Evolutionary conservation across 2,329 filamentous ascomycete species (phyloP).

Genomic region (Neonectria neomacrospora): DNA sequence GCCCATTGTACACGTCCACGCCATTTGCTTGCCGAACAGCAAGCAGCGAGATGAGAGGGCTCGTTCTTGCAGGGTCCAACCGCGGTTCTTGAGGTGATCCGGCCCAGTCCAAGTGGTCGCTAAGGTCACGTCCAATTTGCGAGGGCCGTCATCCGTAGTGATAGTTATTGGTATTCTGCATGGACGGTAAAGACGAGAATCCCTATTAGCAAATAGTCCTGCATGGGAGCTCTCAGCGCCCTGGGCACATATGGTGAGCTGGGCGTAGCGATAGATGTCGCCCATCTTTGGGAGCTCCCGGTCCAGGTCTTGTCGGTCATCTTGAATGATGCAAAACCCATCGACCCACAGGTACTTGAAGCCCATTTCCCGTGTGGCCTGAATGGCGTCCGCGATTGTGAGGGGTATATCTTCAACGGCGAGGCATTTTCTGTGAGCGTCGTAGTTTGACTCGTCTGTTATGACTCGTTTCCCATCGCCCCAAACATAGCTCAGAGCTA

Average conservation of each 20-base stretch:
- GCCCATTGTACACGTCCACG: conserved; percentile 26
- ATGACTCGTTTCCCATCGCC: conserved; percentile 6
- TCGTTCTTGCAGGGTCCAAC: conserved; percentile 28
- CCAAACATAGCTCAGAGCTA: conserved; percentile 30
- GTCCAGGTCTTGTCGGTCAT: conserved; percentile 11
- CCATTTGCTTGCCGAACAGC: conserved; percentile 28
- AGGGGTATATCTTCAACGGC: conserved; percentile 7
- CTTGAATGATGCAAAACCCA: conserved; percentile 31
- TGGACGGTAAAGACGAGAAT: conserved; percentile 19
- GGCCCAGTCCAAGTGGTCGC: conserved; percentile 19
- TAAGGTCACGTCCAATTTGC: conserved; percentile 15
- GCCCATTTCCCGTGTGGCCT: conserved; percentile 6
- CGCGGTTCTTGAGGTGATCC: conserved; percentile 27
- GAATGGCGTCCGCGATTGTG: conserved; percentile 21
- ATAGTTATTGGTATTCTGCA: conserved; percentile 19
- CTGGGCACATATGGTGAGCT: conserved; percentile 31
- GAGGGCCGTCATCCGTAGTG: not conserved
- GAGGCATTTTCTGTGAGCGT: conserved; percentile 2
- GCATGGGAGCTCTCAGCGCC: conserved; percentile 22
- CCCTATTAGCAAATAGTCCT: conserved; percentile 20
- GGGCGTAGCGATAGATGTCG: conserved; percentile 32
- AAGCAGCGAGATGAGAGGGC: conserved; percentile 26
- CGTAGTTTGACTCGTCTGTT: conserved; percentile 9
- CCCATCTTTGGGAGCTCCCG: conserved; percentile 31
- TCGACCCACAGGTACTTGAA: conserved; percentile 26